Evolutionary conservation across 805 yeast genomes (phyloP), one percentile per base, ranked within the genome.

Genomic region (Clavispora santaluciae): DNA sequence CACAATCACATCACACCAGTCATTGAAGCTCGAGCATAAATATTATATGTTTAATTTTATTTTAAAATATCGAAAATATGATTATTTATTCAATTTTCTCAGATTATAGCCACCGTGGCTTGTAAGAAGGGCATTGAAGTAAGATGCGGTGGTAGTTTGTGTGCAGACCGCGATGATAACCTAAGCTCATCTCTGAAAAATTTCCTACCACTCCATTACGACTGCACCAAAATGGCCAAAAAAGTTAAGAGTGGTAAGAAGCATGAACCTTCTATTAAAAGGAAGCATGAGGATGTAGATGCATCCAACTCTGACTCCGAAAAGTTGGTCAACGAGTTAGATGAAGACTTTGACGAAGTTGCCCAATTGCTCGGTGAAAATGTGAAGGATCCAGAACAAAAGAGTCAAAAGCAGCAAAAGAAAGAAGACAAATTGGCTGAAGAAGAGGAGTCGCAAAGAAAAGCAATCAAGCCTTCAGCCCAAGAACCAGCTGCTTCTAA

Each of bases 311-410:
- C 56, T 22, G 72, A 61, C 40, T 60, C 67, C 33, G 76, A 72
- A 41, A 59, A 68, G 46, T 57, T 72, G 40, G 75, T 78, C n/a
- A 73, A 73, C 36, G 76, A 75, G 50, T 59, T 78, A 23, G 82
- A 79, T 59, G 70, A 70, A 6, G 79, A 78, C 42, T 78, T 70
- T 49, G 78, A 71, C 47, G 84, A 78, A 47, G 79, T 78, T 35
- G 78, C 81, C 2, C 72, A 64, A 20, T 62, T 78, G 40, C 62
- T 78, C 40, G 81, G 76, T 4, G 70, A 61, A 24, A 61, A 64
- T 47, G 53, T 69, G 30, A 54, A 63, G 46, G 73, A 68, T 46
- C 71, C 75, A 15, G 75, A 67, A 48, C 61, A 56, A 18, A 44
- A 16, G 42, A 57, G 52, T 35, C 53, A 48, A 48, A 55, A 49